A percentile compares a stretch with the other conserved stretches of the same genome.
phyloP scores from a whole-genome alignment of 345 rosid genomes.

The Lumnitzera littorea region DNA sequence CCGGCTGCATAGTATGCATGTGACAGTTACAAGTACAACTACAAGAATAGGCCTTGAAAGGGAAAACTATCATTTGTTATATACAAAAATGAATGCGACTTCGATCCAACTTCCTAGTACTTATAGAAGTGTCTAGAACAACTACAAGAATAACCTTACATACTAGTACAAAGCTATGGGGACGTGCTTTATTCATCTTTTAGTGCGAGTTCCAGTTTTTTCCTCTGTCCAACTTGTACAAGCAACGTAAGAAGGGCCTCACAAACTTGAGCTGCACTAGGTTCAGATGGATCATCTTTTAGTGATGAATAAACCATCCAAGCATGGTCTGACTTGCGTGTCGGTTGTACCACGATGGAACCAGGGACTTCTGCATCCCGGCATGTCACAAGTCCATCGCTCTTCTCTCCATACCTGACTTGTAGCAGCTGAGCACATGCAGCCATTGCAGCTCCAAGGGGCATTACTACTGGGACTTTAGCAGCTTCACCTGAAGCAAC shows the following conservation, averaged over 20 bases:
- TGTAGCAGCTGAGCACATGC: constrained; percentile 91
- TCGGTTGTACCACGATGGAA: constrained; percentile 73
- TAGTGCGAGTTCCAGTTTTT: constrained; percentile 20
- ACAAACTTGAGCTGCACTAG: constrained; percentile 83
- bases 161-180: too few relatives aligned
- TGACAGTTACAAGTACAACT: too few relatives aligned
- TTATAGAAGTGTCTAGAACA: too few relatives aligned
- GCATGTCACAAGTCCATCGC: constrained; percentile 83
- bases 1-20: too few relatives aligned
- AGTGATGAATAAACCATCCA: constrained; percentile 97
- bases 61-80: too few relatives aligned
- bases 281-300: constrained; percentile 55
- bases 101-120: too few relatives aligned
- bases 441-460: constrained; percentile 95
- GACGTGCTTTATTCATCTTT: constrained; percentile 2
- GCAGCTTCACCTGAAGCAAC: constrained; percentile 38
- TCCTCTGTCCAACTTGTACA: constrained; percentile 63
- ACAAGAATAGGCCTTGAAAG: too few relatives aligned
- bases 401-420: constrained; percentile 76
- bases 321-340: constrained; percentile 80
- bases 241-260: constrained; percentile 84
- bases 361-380: constrained; percentile 97
- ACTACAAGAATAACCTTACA: too few relatives aligned
- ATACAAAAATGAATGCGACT: too few relatives aligned
- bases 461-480: constrained; percentile 78